Evolutionary conservation across 345 rosid species (phyloP).

Genomic region (Punica granatum): DNA sequence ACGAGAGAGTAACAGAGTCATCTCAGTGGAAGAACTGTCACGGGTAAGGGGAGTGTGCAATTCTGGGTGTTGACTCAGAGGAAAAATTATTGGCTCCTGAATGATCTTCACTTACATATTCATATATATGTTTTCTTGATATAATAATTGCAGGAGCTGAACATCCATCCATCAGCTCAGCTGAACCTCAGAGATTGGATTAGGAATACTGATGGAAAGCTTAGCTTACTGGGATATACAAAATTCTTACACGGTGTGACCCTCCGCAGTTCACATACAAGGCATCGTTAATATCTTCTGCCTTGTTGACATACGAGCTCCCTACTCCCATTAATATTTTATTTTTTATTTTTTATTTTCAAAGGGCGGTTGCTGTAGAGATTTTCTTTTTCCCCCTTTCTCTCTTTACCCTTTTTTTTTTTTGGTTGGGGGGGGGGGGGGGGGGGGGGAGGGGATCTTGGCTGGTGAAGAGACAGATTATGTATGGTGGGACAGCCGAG

Average conservation of each 20-base stretch:
- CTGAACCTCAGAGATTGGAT: conserved; percentile 73
- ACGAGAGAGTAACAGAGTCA: conserved; percentile 66
- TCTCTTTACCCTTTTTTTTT: background rate
- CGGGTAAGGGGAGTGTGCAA: conserved; percentile 31
- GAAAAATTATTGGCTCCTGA: background rate
- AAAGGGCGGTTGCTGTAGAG: background rate
- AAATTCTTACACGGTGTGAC: conserved; percentile 79
- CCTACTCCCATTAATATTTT: background rate
- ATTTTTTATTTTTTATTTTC: background rate
- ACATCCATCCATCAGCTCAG: conserved; percentile 71
- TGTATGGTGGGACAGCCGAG: background rate
- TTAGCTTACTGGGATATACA: conserved; percentile 69
- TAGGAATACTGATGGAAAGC: conserved; percentile 78
- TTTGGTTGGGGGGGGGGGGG: background rate
- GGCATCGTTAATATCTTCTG: conserved; percentile 30
- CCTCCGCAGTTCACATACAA: conserved; percentile 41
- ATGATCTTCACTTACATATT: background rate
- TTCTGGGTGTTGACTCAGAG: background rate
- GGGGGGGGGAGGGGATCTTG: background rate
- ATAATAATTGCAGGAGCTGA: conserved; percentile 51
- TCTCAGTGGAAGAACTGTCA: conserved; percentile 71
- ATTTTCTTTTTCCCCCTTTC: too few species aligned
- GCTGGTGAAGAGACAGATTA: too few species aligned
- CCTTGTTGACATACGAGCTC: background rate
- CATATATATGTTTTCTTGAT: too few species aligned